Percentiles rank a stretch among this genome's conserved stretches.
Conservation (phyloP, 2,329 filamentous ascomycete species). For the Curvularia hawaiiensis region DNA sequence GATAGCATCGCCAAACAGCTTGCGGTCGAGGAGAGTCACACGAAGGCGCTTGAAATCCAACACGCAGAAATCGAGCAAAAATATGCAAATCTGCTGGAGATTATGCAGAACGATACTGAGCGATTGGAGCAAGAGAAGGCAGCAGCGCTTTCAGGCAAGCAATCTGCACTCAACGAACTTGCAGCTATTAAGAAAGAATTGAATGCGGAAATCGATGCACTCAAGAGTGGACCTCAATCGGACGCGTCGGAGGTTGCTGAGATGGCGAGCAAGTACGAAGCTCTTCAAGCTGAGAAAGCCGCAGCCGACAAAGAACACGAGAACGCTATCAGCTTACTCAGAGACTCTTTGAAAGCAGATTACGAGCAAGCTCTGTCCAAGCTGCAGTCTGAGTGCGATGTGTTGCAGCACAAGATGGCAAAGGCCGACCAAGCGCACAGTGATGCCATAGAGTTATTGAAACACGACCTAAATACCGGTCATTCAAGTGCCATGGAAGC, state of each 20-base stretch:
- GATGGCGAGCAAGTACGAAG: slow-evolving; percentile 35
- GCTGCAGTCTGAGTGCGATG: slow-evolving; percentile 34
- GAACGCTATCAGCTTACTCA: slow-evolving; percentile 32
- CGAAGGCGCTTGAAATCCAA: slow-evolving; percentile 31
- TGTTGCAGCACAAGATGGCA: slow-evolving; percentile 28
- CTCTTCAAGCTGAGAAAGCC: slow-evolving; percentile 33
- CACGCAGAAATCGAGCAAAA: slow-evolving; percentile 40
- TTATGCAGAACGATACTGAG: slow-evolving; percentile 31
- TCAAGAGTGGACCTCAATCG: slow-evolving; percentile 30
- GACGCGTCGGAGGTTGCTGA: slow-evolving; percentile 24
- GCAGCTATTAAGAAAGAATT: slow-evolving; percentile 30
- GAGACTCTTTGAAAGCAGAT: slow-evolving; percentile 33
- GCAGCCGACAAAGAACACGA: slow-evolving; percentile 38
- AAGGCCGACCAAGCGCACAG: slow-evolving; percentile 38
- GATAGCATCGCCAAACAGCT: slow-evolving; percentile 23
- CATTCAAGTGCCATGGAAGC: slow-evolving; percentile 34
- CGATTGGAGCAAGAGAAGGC: slow-evolving; percentile 39
- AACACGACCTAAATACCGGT: slow-evolving; percentile 36
- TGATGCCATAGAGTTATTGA: slow-evolving; percentile 38
- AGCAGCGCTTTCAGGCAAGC: slow-evolving; percentile 27
- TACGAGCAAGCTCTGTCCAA: slow-evolving; percentile 31
- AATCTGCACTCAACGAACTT: slow-evolving; percentile 36
- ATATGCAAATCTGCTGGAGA: slow-evolving; percentile 36
- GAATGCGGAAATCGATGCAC: slow-evolving; percentile 22
- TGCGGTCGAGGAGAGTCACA: slow-evolving; percentile 27